Evolutionary conservation across 1,139 yeast species (phyloP), one percentile per base, ranked within the genome.

Genomic region (Protomyces macrosporus): DNA sequence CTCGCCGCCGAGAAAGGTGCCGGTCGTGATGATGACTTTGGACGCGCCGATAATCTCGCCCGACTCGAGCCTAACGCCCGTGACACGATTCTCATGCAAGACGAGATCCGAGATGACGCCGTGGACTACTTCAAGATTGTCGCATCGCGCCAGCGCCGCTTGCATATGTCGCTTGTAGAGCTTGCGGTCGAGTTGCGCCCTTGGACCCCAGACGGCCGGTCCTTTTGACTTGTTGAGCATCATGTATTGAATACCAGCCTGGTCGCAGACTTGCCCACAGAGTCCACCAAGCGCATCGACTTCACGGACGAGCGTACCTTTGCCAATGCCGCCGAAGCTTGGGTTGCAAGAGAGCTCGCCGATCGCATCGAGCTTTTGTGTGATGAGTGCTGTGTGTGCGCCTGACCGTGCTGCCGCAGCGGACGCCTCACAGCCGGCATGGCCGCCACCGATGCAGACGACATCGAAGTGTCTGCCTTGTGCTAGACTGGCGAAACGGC

Each of bases 361-460:
- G 9, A 95, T 85, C 71, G 90, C 88, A 42, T 79, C 73, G 37
- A 84, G 73, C 60, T 79, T 79, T 0, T 97, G 98, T 0, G 98
- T 93, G 1, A 95, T 79, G 37, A 95, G 78, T 0, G 87, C 77
- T 0, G 98, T 89, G 2, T 72, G 68, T 0, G 87, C 81, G 0
- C 98, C 97, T 0, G 88, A 74, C 67, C 98, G 79, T 0, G 98
- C 96, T 0, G 96, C 80, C 0, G 95, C 98, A 0, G 97, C 82
- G 1, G 97, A 95, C 0, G 99, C 98, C 75, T 95, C 99, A 70
- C 96, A 87, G 2, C 99, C 99, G 45, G 98, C 98, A 76, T 95
- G 99, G 0, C 99, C 99, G 9, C 96, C 99, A 2, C 99, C 99
- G 33, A 95, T 84, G 2, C 95, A 93, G 0, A 93, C 81, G 0